Base-by-base conservation (phyloP, 441 rosid species). In the Populus trichocarpa region DNA sequence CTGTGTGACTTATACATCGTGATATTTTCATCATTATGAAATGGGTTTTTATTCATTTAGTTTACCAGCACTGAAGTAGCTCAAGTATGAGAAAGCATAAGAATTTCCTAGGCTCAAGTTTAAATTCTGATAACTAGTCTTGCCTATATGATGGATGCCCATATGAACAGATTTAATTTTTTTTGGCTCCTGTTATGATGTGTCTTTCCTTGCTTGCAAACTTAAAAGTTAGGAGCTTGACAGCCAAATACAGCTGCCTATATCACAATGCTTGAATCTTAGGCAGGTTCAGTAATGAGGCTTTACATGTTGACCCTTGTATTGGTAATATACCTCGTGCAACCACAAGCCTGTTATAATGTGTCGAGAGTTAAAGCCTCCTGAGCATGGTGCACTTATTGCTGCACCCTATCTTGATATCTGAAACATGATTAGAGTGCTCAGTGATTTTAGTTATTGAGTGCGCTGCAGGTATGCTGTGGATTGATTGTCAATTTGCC, bases 1-100 rank as follows among this genome's bases (percentile, higher is more conserved):
- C 8, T 77, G 69, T 5, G 40, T 13, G 22, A 57, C 36, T 13
- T 64, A 3, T 70, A 7, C 26, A 26, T 40, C 10, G 25, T 22
- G 22, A 32, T 77, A 14, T 71, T 65, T 50, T 42, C 14, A 11
- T 42, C 14, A 11, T 42, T 42, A 3, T 0, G 16, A 42, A 42
- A 42, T 42, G 50, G 16, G 50, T 42, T 42, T 42, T 50, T 16
- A 16, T 50, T 50, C n/a, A 50, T 16, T 50, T 50, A 50, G 22
- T 50, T 50, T 50, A 2, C 59, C 22, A 50, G n/a, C 22, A 50
- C 22, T 50, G 2, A 16, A 50, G 14, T 46, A 46, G 20, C 35
- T n/a, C 10, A 8, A 71, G 25, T 18, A 64, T 36, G 57, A 74
- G 36, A 12, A 75, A 75, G 71, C 67, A 75, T 26, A 12, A 75